These are phyloP conservation scores for Oryza glumipatula DNA, from an alignment of 176 grass and related monocot species.

Conservation along the genomic window DNA sequence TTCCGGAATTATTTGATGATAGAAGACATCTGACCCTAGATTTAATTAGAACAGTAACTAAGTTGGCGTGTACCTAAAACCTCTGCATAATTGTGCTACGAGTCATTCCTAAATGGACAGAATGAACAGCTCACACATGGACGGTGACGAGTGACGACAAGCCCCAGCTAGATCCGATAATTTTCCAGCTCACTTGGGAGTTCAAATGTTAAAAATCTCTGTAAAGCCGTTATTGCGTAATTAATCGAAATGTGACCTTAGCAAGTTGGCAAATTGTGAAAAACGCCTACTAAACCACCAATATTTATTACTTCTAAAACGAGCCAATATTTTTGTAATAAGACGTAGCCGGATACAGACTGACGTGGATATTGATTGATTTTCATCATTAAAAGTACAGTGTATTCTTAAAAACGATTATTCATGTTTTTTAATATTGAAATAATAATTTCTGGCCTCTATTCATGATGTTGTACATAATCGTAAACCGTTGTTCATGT, in stretches of 20 bases:
- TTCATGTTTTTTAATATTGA: too few species aligned
- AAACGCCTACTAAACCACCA: too few species aligned
- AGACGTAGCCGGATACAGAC: too few species aligned
- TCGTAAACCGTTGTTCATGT: neutral
- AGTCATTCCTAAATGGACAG: neutral
- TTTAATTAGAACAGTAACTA: neutral
- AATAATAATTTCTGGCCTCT: neutral
- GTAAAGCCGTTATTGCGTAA: neutral
- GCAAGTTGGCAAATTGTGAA: too few species aligned
- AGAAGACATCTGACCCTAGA: neutral
- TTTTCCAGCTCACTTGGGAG: neutral
- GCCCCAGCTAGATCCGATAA: neutral
- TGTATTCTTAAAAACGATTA: too few species aligned
- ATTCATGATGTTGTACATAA: neutral
- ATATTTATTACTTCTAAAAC: neutral
- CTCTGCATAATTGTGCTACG: neutral
- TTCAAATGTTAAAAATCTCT: neutral
- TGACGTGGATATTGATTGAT: neutral
- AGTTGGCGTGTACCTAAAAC: neutral
- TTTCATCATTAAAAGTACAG: too few species aligned
- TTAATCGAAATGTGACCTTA: too few species aligned
- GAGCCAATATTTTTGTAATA: neutral
- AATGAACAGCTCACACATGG: neutral
- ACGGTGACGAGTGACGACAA: neutral
- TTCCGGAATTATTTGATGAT: neutral